Base-by-base conservation (phyloP, 192 early-diverging fungal species). In the Dissophora ornata region DNA sequence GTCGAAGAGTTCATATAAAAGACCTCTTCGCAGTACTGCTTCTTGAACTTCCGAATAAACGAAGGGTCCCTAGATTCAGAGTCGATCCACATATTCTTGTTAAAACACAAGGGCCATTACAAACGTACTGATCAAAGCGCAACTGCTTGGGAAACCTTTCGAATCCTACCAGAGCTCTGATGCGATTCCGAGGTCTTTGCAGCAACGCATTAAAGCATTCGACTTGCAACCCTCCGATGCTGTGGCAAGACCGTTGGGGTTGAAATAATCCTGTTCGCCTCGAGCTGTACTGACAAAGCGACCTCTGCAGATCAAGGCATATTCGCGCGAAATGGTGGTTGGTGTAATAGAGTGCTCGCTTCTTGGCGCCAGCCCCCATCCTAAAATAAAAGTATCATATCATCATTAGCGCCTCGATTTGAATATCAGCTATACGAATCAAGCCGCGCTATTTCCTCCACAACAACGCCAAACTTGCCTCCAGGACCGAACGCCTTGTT, bases 401-500 rank as follows among this genome's bases (percentile, higher is more conserved):
- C 18, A 3, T 24, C 11, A 49, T 8, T 24, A 24, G 21, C n/a
- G n/a, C 3, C 1, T 49, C 9, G 47, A n/a, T n/a, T n/a, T n/a
- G n/a, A n/a, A n/a, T n/a, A n/a, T n/a, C n/a, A n/a, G n/a, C n/a
- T 6, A 24, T 49, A 24, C 10, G 24, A 24, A 24, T 3, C 47
- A 49, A 11, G 3, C 3, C 5, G 2, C 22, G 11, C 11, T 24
- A 4, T 22, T 2, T 47, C 32, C 12, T 44, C 28, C 12, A 47
- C 28, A 34, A 1, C 30, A 15, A 50, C 32, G 1, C 11, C 10
- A 7, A 11, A 67, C 62, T 48, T 78, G 68, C 90, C 92, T 66
- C 93, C 97, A 18, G 97, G 97, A 19, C 96, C 95, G 84, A 99
- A 98, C 8, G 96, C 93, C 46, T 86, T 88, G 83, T 97, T 97